Percentiles rank a stretch among this genome's conserved stretches.
Evolutionary conservation across 2,329 filamentous ascomycete species (phyloP).

Genomic region (Fusarium mundagurra): DNA sequence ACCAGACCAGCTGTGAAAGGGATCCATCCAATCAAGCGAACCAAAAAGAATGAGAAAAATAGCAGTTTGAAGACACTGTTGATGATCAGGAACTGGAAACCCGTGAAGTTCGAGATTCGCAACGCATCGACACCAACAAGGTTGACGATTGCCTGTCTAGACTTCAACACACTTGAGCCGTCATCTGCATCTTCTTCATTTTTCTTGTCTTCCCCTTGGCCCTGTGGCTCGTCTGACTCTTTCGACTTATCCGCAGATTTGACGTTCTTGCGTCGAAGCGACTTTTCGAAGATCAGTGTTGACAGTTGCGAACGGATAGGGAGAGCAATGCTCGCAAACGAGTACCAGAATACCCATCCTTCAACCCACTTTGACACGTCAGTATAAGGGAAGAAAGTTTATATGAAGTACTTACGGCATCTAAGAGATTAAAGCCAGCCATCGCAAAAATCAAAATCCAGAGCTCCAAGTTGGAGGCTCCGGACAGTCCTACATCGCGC

Average conservation of each 20-base stretch:
- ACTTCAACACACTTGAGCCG: constrained; percentile 50
- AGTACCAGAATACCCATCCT: constrained; percentile 73
- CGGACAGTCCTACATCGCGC: constrained; percentile 54
- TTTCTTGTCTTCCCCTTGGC: constrained; percentile 58
- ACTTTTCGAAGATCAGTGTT: constrained; percentile 79
- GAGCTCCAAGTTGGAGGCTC: constrained; percentile 58
- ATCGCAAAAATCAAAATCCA: constrained; percentile 77
- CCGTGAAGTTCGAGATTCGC: constrained; percentile 74
- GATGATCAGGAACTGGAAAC: constrained; percentile 72
- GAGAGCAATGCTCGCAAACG: constrained; percentile 69
- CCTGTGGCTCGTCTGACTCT: constrained; percentile 47
- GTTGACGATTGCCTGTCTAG: constrained; percentile 78
- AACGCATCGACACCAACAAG: constrained; percentile 80
- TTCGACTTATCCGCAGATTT: constrained; percentile 67
- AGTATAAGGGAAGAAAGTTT: neutral
- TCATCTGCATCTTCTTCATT: constrained; percentile 58
- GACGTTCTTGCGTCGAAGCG: constrained; percentile 79
- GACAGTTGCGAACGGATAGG: constrained; percentile 76
- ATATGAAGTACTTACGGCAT: constrained; percentile 48
- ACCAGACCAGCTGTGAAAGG: constrained; percentile 72
- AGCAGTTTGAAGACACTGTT: constrained; percentile 70
- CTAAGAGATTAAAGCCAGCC: constrained; percentile 66
- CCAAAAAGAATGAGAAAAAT: constrained; percentile 73
- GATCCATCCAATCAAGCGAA: constrained; percentile 77
- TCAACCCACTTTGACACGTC: constrained; percentile 62